Evolutionary conservation across 2,329 filamentous ascomycete species (phyloP), one percentile per base, ranked within the genome.

Genomic region (Epichloe coenophiala): DNA sequence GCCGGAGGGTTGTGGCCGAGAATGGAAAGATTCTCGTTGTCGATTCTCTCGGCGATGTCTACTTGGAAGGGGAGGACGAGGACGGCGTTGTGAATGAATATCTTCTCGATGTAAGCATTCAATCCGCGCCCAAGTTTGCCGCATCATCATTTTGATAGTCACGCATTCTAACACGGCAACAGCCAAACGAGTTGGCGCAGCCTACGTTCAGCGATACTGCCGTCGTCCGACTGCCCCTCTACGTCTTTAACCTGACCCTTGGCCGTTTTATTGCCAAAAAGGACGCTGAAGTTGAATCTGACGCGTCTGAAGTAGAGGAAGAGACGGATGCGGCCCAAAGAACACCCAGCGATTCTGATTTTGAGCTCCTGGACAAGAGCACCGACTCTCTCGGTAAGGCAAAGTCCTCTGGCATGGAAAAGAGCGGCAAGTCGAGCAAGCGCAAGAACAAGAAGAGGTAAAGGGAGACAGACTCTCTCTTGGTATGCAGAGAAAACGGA

Each of bases 1-100:
- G 88, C 70, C 95, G 91, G 75, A 78, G 88, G 37, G 88, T 97
- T 15, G 80, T 90, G 27, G 91, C 90, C 2, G 86, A 95, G 73
- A 98, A 98, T 60, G 93, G 93, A 58, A 98, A 97, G 73, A 76
- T 95, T 1, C 73, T 98, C 38, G 84, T 98, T 51, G 93, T 98
- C 4, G 91, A 98, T 68, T 88, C 87, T 1, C 73, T 84, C 9
- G 93, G 93, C 31, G 89, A 96, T 59, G 93, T 98, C 12, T 98
- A 88, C 63, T 74, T 98, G n/a, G 90, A 97, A 68, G 87, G 95
- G 63, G 79, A 88, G 60, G 88, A 88, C 48, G 89, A 90, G 58
- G 88, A 96, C 23, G 93, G 93, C 49, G 81, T 86, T 50, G 77
- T 81, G 35, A 79, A 86, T 58, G 88, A 96, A 64, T 95, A 84